Percentiles rank a stretch among this genome's conserved stretches.
These are phyloP conservation scores for Wickerhamiella occidentalis DNA, from an alignment of 805 yeast species.

Conservation along the genomic window DNA sequence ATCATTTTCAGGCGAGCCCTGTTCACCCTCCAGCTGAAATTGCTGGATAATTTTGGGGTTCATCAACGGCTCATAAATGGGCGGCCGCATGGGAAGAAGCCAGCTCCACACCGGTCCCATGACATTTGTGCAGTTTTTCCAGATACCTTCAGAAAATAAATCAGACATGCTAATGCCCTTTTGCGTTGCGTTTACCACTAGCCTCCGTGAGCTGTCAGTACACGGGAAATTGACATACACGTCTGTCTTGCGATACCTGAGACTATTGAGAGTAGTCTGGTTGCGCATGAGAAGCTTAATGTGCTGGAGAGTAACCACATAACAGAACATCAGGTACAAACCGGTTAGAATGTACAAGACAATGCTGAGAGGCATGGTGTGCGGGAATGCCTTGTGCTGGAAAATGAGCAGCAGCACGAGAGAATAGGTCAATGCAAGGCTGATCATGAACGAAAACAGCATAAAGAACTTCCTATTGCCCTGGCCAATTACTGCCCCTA, in stretches of 20 bases:
- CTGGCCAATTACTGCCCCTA: constrained; percentile 62
- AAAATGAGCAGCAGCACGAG: constrained; percentile 30
- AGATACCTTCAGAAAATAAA: constrained; percentile 24
- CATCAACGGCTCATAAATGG: constrained; percentile 14
- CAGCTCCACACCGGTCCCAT: constrained; percentile 27
- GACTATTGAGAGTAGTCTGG: constrained; percentile 37
- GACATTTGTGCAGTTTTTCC: constrained; percentile 20
- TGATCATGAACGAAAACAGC: constrained; percentile 32
- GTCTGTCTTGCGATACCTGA: constrained; percentile 26
- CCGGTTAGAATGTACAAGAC: constrained; percentile 36
- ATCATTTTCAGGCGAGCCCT: not conserved
- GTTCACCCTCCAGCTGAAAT: constrained; percentile 1
- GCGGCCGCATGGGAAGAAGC: constrained; percentile 20
- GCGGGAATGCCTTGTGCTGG: constrained; percentile 24
- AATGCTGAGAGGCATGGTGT: constrained; percentile 38
- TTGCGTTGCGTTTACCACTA: constrained; percentile 34
- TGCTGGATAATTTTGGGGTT: constrained; percentile 8
- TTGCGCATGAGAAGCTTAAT: constrained; percentile 31
- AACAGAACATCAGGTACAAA: constrained; percentile 36
- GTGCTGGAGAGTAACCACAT: constrained; percentile 35
- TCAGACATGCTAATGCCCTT: constrained; percentile 27
- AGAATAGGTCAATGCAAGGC: constrained; percentile 33
- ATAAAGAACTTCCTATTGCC: constrained; percentile 50
- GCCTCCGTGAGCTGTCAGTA: constrained; percentile 29
- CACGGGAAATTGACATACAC: constrained; percentile 32